Evolutionary conservation across 2,329 filamentous ascomycete species (phyloP).

Genomic region (Calonectria naviculata): DNA sequence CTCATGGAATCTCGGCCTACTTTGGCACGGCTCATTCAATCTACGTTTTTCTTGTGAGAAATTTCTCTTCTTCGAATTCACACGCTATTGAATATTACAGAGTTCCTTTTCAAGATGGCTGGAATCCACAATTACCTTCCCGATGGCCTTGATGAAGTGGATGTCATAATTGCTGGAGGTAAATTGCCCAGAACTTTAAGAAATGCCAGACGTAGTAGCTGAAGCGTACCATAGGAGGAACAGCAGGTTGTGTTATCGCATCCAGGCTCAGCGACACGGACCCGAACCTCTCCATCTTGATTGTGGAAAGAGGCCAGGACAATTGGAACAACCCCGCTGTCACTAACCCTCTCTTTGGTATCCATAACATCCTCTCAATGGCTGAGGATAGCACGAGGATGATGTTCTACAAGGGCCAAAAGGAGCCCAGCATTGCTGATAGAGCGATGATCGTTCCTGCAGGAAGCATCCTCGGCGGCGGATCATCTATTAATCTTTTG

Average conservation of each 20-base stretch:
- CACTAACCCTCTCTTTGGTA: slow-evolving; percentile 38
- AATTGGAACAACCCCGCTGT: slow-evolving; percentile 39
- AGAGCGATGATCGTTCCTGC: slow-evolving; percentile 35
- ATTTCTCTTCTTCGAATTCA: no score
- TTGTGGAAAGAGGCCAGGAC: slow-evolving; percentile 42
- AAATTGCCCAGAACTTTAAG: no score
- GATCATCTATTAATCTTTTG: slow-evolving; percentile 45
- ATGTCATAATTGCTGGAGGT: not conserved
- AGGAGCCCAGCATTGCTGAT: slow-evolving; percentile 28
- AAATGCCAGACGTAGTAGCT: no score
- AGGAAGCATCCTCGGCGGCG: slow-evolving; percentile 43
- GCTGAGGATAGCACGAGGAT: slow-evolving; percentile 27
- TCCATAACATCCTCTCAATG: slow-evolving; percentile 30
- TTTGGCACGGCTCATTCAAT: no score
- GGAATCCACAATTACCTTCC: not conserved
- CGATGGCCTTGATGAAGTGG: not conserved
- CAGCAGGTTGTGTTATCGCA: slow-evolving; percentile 43
- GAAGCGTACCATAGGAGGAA: slow-evolving; percentile 37
- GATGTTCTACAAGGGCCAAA: slow-evolving; percentile 39
- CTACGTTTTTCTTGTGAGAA: no score
- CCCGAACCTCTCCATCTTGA: slow-evolving; percentile 39
- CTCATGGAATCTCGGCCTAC: no score
- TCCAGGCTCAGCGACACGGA: slow-evolving; percentile 41
- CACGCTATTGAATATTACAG: no score
- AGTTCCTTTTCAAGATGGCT: no score